Evolutionary conservation across 768 basidiomycete genomes (phyloP), one percentile per base, ranked within the genome.

Genomic region (Mrakia blollopis): DNA sequence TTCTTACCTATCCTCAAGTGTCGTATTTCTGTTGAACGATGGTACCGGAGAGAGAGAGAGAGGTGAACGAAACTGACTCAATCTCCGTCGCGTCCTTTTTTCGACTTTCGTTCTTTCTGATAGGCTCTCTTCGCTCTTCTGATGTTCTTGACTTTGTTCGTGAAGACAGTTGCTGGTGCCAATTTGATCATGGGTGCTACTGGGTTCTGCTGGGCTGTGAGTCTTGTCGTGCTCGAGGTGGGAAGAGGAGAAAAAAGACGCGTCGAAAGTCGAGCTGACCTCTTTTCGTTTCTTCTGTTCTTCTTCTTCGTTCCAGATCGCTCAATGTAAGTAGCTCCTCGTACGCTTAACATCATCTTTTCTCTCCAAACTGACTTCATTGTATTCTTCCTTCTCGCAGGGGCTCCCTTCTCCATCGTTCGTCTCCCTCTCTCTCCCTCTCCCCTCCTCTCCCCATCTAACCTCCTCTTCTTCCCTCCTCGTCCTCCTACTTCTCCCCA

Each of bases 181-280:
- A 93, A 91, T 0, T 75, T 89, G 18, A 86, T 98, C 78, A 88
- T 97, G 71, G 88, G 90, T 11, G 79, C 91, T 13, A 90, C 90
- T 10, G 96, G 96, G 0, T 91, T 97, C 80, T 91, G 92, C n/a
- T 97, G 92, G 92, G 93, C 94, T 8, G 87, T 98, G 41, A 61
- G 30, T 44, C 5, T 50, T 28, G 37, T 52, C 18, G 28, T 21
- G 32, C 10, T 23, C 37, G 65, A 18, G 23, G 10, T 65, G 8
- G n/a, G 3, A 28, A 57, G 57, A 4, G 23, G 3, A 5, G 10
- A 65, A 1, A 0, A 23, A 16, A 32, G 18, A 37, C 65, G 35
- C 35, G 37, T 21, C 65, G 25, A 37, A n/a, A n/a, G n/a, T n/a
- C n/a, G n/a, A n/a, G n/a, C 35, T 68, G 35, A 41, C 2, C 32